Conservation (phyloP, 2,329 filamentous ascomycete species). For the Aspergillus amoenus region DNA sequence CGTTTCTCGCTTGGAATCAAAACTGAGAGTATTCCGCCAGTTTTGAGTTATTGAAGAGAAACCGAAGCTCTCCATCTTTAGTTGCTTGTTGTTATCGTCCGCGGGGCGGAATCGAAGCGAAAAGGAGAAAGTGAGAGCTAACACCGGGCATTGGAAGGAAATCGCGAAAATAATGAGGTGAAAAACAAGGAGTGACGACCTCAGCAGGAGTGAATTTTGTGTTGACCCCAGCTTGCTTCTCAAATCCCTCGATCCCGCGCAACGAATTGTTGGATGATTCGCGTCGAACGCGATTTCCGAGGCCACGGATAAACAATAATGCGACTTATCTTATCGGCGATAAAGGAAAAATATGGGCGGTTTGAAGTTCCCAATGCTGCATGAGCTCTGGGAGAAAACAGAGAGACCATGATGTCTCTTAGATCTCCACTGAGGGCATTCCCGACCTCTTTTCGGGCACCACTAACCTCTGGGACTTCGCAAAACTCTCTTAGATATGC, state of each 20-base stretch:
- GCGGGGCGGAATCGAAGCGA: neutral
- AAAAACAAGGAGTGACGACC: slow-evolving; percentile 3
- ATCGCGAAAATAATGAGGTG: slow-evolving; percentile 8
- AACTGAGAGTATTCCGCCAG: neutral
- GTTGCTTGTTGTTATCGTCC: neutral
- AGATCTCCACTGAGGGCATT: neutral
- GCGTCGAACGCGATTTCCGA: slow-evolving; percentile 1
- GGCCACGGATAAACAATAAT: slow-evolving; percentile 7
- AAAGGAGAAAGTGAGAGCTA: neutral
- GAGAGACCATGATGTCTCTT: slow-evolving; percentile 6
- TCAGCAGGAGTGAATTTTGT: neutral
- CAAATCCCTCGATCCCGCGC: neutral
- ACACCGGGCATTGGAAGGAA: neutral
- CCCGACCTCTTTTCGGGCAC: slow-evolving; percentile 11
- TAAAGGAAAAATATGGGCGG: neutral
- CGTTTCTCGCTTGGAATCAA: neutral
- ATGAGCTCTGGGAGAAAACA: neutral
- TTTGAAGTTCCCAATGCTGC: neutral
- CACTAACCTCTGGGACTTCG: slow-evolving; percentile 9
- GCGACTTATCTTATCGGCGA: slow-evolving; percentile 23
- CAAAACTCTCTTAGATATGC: slow-evolving; percentile 42
- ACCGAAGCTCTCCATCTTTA: neutral
- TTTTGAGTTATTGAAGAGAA: neutral
- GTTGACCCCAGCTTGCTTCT: too few relatives aligned
- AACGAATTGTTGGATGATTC: slow-evolving; percentile 8